Evolutionary conservation across 176 grass and related monocot species (phyloP), one percentile per base, ranked within the genome.

Genomic region (Paspalum notatum): DNA sequence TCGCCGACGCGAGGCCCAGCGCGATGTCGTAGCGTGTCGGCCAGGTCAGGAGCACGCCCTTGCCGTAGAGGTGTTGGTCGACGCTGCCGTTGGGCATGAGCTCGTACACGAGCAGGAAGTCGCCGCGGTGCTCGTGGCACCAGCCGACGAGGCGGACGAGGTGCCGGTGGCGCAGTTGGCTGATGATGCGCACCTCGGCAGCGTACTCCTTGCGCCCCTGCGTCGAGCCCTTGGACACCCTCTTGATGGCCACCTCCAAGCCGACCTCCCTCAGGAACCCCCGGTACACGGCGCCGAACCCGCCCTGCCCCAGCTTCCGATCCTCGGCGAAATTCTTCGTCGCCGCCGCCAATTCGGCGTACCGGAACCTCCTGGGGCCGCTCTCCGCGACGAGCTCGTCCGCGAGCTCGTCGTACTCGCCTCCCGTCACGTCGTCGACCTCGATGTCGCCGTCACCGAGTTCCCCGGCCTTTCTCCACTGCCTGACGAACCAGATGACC

Each of bases 71-170:
- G 83, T 97, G 86, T 9, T 73, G 80, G 72, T 97, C 94, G 39
- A 97, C 88, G 65, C 94, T 93, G 79, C 94, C 89, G 22, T 93
- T 97, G 79, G 91, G 91, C 89, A 97, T 91, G 62, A 91, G 73
- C 76, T 97, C 86, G 18, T 93, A 97, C 20, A 93, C 94, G 10
- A 97, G 94, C 44, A 97, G 70, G 84, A 97, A 88, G 47, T 97
- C 94, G 4, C 88, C 86, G 12, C 78, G 88, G 69, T 85, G 82
- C 79, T 93, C 94, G 53, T 97, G 94, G 84, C 91, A 97, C 93
- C 93, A 97, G 22, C 93, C 93, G 58, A 93, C 86, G 20, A 97
- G 93, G 75, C 80, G 81, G 62, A 93, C 91, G 9, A 97, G 66
- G 82, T 97, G 90, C 20, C 88, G 86, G 53, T 97, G 91, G 41